A percentile compares a stretch with the other conserved stretches of the same genome.
phyloP scores from a whole-genome alignment of 2,329 filamentous ascomycete genomes.

The Beauveria sp. region DNA sequence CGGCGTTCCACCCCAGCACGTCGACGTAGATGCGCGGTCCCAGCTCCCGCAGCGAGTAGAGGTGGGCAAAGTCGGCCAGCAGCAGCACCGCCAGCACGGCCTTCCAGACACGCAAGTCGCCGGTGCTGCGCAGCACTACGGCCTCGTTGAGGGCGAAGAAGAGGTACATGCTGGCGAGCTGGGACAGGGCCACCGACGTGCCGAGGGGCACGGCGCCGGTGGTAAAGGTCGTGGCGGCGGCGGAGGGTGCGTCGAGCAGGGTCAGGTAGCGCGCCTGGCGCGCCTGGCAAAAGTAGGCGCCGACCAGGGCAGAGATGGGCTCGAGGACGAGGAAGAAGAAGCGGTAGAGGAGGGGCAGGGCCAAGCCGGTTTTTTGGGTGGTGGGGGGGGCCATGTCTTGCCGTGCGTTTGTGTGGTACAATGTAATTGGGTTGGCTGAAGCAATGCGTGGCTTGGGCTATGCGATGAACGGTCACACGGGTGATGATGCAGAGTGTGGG shows the following conservation, averaged over 20 bases:
- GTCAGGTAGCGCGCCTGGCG: slow-evolving; percentile 50
- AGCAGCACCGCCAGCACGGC: slow-evolving; percentile 59
- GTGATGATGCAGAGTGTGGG: too few relatives aligned
- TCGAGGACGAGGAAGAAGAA: slow-evolving; percentile 72
- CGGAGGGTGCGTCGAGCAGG: slow-evolving; percentile 50
- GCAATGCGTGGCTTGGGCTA: too few relatives aligned
- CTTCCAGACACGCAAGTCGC: slow-evolving; percentile 62
- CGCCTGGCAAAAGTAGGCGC: slow-evolving; percentile 45
- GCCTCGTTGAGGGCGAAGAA: slow-evolving; percentile 73
- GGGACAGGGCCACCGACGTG: slow-evolving; percentile 61
- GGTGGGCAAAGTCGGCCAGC: slow-evolving; percentile 68
- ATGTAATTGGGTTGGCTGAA: too few relatives aligned
- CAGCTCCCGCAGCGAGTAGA: slow-evolving; percentile 56
- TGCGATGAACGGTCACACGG: too few relatives aligned
- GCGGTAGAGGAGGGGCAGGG: slow-evolving; percentile 55
- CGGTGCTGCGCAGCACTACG: slow-evolving; percentile 63
- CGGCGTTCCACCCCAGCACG: slow-evolving; percentile 54
- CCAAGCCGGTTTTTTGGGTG: slow-evolving; percentile 24
- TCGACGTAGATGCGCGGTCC: slow-evolving; percentile 59
- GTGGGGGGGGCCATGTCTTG: not conserved
- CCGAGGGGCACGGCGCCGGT: slow-evolving; percentile 40
- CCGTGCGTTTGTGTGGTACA: too few relatives aligned
- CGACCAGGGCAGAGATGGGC: slow-evolving; percentile 44
- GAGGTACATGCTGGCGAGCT: slow-evolving; percentile 72
- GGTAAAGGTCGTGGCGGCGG: slow-evolving; percentile 24